Percentiles rank a stretch among this genome's conserved stretches.
These are phyloP conservation scores for Trichosporon ovoides DNA, from an alignment of 1,284 basidiomycete species.

Conservation along the genomic window DNA sequence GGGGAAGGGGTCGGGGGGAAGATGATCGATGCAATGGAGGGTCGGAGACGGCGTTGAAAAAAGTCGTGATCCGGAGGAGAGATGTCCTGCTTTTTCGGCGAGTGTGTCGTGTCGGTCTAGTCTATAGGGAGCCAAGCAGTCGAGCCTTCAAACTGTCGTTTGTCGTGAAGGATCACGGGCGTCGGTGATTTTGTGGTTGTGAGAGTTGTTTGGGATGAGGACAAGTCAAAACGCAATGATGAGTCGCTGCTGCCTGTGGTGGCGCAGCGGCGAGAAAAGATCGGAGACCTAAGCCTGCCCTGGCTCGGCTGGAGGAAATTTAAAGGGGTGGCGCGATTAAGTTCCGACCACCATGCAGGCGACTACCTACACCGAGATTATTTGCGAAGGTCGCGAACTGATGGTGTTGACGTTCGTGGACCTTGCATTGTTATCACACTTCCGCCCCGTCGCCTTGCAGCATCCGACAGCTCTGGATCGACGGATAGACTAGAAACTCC, in stretches of 20 bases:
- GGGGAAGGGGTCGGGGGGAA: conserved; percentile 9
- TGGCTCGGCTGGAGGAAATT: not conserved
- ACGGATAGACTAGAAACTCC: not conserved
- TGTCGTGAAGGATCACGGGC: too few relatives aligned
- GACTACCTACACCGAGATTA: not conserved
- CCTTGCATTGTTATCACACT: not conserved
- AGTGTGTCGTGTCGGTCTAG: too few relatives aligned
- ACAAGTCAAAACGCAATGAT: conserved; percentile 1
- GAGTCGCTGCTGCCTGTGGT: conserved; percentile 2
- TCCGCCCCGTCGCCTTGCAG: too few relatives aligned
- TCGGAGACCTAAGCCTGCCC: not conserved
- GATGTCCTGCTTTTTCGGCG: too few relatives aligned
- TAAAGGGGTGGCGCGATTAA: conserved; percentile 2
- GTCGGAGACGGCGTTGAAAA: not conserved
- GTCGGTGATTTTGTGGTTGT: not conserved
- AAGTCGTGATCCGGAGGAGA: not conserved
- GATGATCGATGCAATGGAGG: not conserved
- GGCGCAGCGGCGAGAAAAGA: conserved; percentile 10
- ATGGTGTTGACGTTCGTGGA: not conserved
- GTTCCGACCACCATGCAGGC: too few relatives aligned
- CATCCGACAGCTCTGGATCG: too few relatives aligned
- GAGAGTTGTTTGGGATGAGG: not conserved
- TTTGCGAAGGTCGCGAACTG: not conserved
- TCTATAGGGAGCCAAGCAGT: too few relatives aligned
- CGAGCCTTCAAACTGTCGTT: too few relatives aligned